Base-by-base conservation (phyloP, 805 yeast species). In the Pachysolen tannophilus region DNA sequence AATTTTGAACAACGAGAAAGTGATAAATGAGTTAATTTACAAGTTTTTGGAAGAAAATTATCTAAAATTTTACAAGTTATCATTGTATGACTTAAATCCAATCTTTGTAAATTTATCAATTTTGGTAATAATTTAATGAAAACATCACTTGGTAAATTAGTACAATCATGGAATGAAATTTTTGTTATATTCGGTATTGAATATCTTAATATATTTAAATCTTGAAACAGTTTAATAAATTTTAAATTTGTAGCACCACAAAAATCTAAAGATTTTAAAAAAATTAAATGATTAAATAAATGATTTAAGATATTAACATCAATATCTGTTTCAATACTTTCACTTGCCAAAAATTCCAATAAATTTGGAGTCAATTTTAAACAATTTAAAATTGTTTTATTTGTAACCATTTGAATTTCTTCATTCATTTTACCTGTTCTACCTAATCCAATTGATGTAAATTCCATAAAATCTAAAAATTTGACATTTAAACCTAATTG, bases 321-420 rank as follows among this genome's bases (percentile, higher is more conserved):
- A 48, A 87, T 62, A 52, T 87, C 96, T 51, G 71, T 82, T 58
- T 86, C 92, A 39, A 87, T 82, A 46, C 82, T 81, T 52, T 87
- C 97, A 43, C 82, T 74, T 2, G 86, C 92, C 37, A 86, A 61
- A 53, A 88, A 85, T 53, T 87, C 95, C 8, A 72, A 59, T 33
- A 88, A 58, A 43, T 81, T 78, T 0, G 85, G 82, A 1, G 83
- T 78, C 39, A 73, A 55, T 33, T 57, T 50, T 20, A 87, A 62
- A 38, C 85, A 83, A 16, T 72, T 63, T 30, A 72, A 55, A 17
- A 87, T 75, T 3, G 95, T 87, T 19, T 63, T 60, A 27, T 79
- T 66, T 1, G 95, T 87, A 27, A 87, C 85, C 83, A 84, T 83
- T 56, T 87, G 94, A 46, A 87, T 87, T 56, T 83, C 94, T 55